A percentile compares a stretch with the other conserved stretches of the same genome.
Evolutionary conservation across 73 alveolate genomes (phyloP).

Genomic region (Blepharisma japonicum): DNA sequence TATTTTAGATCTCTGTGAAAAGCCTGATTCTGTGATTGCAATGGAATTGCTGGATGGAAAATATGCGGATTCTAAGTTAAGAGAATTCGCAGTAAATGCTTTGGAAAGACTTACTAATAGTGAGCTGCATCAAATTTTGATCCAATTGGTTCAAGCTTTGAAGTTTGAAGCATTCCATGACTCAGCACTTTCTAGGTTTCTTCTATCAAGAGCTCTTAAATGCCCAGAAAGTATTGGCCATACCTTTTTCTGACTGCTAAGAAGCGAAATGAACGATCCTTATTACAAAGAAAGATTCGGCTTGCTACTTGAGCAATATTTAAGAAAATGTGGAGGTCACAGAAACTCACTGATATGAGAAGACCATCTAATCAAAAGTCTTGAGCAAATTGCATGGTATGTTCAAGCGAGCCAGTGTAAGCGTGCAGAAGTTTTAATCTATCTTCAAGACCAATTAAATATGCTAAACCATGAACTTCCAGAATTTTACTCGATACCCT

Average conservation of each 20-base stretch:
- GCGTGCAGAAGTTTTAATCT: not conserved
- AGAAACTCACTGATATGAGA: constrained; percentile 24
- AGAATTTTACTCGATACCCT: constrained; percentile 19
- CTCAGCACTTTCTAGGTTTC: constrained; percentile 55
- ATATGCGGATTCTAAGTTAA: too few species aligned
- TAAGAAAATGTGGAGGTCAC: constrained; percentile 64
- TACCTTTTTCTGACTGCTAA: constrained; percentile 84
- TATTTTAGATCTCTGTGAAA: too few species aligned
- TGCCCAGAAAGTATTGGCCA: constrained; percentile 84
- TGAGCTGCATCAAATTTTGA: not conserved
- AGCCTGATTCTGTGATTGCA: too few species aligned
- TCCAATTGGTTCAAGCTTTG: constrained; percentile 78
- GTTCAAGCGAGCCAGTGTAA: not conserved
- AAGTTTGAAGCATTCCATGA: constrained; percentile 69
- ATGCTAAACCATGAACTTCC: not conserved
- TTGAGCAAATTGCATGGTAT: not conserved
- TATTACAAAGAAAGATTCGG: constrained; percentile 75
- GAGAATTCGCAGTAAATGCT: too few species aligned
- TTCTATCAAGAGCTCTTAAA: constrained; percentile 74
- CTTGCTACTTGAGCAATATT: constrained; percentile 73
- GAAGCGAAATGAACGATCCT: constrained; percentile 63
- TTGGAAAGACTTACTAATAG: too few species aligned
- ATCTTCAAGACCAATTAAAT: not conserved
- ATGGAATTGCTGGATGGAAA: too few species aligned
- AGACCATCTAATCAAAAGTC: not conserved